Percentiles rank a stretch among this genome's conserved stretches.
Conservation (phyloP, 257 asterid genomes). For the Solanum etuberosum region DNA sequence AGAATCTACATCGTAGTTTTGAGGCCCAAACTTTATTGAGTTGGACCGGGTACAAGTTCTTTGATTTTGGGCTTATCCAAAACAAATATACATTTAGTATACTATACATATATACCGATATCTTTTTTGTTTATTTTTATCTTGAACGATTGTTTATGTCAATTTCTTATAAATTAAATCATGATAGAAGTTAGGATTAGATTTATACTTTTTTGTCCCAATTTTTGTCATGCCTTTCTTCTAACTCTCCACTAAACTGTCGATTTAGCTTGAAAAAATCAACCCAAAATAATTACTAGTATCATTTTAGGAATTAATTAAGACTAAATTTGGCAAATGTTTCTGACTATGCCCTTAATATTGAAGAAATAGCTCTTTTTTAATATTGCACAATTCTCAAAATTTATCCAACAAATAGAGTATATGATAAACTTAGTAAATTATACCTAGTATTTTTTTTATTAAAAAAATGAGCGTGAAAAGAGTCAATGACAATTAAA, state of each 20-base stretch:
- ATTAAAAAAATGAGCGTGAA: background rate
- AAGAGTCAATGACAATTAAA: too few relatives aligned
- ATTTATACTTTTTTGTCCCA: background rate
- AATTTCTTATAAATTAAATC: too few relatives aligned
- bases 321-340: background rate
- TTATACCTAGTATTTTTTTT: too few relatives aligned
- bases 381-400: background rate
- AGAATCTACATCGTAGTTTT: background rate
- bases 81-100: background rate
- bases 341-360: background rate
- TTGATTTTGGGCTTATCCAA: background rate
- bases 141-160: too few relatives aligned
- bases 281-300: too few relatives aligned
- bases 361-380: background rate
- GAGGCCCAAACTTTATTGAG: background rate
- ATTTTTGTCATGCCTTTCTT: background rate
- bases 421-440: too few relatives aligned
- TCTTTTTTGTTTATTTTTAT: too few relatives aligned
- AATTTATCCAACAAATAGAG: background rate
- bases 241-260: background rate
- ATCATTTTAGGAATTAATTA: background rate
- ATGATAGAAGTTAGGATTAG: background rate
- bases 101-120: background rate
- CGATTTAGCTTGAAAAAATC: too few relatives aligned
- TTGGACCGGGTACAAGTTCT: background rate